Conservation (phyloP, 139 green algal genomes). For the Cymbomonas tetramitiformis region DNA sequence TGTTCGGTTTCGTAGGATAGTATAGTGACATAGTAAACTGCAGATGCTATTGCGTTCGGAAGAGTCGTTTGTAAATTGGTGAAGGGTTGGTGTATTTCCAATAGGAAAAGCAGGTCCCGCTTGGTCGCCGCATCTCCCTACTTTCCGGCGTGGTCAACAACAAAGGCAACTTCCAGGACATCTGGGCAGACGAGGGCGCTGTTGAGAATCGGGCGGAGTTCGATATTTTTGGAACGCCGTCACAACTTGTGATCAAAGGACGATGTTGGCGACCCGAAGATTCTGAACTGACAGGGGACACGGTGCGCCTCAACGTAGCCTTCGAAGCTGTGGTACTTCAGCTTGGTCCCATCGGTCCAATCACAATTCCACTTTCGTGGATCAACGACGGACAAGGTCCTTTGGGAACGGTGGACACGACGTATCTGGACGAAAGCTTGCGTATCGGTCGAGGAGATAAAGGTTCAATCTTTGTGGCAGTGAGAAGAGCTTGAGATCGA, state of each 20-base stretch:
- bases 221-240: neutral
- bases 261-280: neutral
- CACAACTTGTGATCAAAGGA: neutral
- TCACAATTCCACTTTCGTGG: constrained; percentile 16
- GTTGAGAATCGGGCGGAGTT: constrained; percentile 10
- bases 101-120: too few species aligned
- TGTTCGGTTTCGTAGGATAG: too few species aligned
- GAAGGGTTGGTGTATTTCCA: too few species aligned
- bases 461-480: constrained; percentile 49
- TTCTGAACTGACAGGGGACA: neutral
- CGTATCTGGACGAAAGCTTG: constrained; percentile 52
- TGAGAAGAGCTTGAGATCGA: constrained; percentile 8
- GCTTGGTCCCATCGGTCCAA: neutral
- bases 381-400: constrained; percentile 7
- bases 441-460: constrained; percentile 54
- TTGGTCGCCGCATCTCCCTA: neutral
- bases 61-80: too few species aligned
- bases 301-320: neutral
- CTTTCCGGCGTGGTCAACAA: neutral
- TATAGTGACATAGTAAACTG: too few species aligned
- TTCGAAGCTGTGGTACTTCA: neutral
- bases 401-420: constrained; percentile 35
- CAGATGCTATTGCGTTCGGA: too few species aligned
- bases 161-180: constrained; percentile 10
- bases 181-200: neutral